phyloP scores from a whole-genome alignment of 768 basidiomycete species.

The Lactifluus hygrophoroides region DNA sequence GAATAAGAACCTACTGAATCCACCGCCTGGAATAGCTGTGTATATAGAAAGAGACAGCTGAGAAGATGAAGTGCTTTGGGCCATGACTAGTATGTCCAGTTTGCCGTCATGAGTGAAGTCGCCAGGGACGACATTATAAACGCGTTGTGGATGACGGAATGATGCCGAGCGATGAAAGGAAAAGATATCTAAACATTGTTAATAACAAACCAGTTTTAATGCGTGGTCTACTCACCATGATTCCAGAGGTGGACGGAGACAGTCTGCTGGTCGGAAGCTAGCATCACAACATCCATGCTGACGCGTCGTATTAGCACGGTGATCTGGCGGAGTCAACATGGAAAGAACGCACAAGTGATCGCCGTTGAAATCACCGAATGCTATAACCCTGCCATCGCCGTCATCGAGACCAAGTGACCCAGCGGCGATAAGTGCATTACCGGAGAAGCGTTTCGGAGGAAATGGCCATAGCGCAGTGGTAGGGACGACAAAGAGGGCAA shows the following conservation, averaged over 20 bases:
- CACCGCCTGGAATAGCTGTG: slow-evolving; percentile 48
- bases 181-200: slow-evolving; percentile 43
- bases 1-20: slow-evolving; percentile 52
- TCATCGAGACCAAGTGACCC: slow-evolving; percentile 66
- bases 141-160: slow-evolving; percentile 45
- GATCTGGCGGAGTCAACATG: neutral
- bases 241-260: slow-evolving; percentile 77
- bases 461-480: slow-evolving; percentile 66
- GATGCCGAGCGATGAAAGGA: slow-evolving; percentile 41
- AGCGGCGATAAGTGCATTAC: slow-evolving; percentile 71
- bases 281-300: slow-evolving; percentile 75
- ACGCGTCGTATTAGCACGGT: neutral
- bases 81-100: slow-evolving; percentile 87
- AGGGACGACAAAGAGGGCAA: neutral
- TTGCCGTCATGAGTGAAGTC: slow-evolving; percentile 92
- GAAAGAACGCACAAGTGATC: slow-evolving; percentile 80
- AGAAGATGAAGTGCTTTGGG: slow-evolving; percentile 38
- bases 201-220: neutral
- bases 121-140: slow-evolving; percentile 83
- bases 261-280: slow-evolving; percentile 67
- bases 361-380: slow-evolving; percentile 93
- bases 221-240: slow-evolving; percentile 45
- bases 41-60: slow-evolving; percentile 67
- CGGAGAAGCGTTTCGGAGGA: slow-evolving; percentile 73
- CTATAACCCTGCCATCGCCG: slow-evolving; percentile 65